Base-by-base conservation (phyloP, 768 basidiomycete species). In the Crepidotus variabilis region DNA sequence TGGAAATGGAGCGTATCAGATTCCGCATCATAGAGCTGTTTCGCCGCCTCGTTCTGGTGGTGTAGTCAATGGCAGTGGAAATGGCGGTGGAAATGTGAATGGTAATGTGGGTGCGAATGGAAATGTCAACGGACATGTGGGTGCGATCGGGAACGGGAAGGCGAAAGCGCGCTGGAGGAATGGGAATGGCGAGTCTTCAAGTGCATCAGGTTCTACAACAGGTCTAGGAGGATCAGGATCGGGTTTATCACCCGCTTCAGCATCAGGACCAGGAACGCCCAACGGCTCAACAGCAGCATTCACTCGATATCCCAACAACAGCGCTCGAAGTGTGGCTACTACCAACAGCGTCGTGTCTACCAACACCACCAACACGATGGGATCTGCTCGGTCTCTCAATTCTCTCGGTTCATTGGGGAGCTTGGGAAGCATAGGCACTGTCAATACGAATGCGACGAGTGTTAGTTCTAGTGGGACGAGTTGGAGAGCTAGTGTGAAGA, bases 341-440 rank as follows among this genome's bases (percentile, higher is more conserved):
- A 77, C 75, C 59, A 91, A 89, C 69, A 82, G 83, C 56, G 85
- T 83, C n/a, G 78, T 79, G 8, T 83, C 82, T 50, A 88, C 85
- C 65, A 85, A 86, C 10, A 82, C 81, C 60, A 83, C 86, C 13
- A 86, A 85, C 8, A 79, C 84, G 21, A 85, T 82, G 20, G 84
- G 85, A 33, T 92, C 92, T 64, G 92, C 91, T 21, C 76, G 86
- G 57, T 91, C 88, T 73, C 28, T 28, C 8, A 8, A 8, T 3
- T 28, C 28, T 28, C 8, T 28, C 4, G 28, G 28, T 28, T 92
- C 89, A 72, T 88, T 88, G 64, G 80, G 82, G 43, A 87, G 88
- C 67, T 64, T 78, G 55, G 78, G 88, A 54, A 91, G 89, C 60
- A 77, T 92, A 43, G 88, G 88, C 20, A 92, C 92, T 4, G 82